These are phyloP conservation scores for Falciphora oryzae DNA, from an alignment of 2,329 filamentous ascomycete genomes.

Conservation along the genomic window DNA sequence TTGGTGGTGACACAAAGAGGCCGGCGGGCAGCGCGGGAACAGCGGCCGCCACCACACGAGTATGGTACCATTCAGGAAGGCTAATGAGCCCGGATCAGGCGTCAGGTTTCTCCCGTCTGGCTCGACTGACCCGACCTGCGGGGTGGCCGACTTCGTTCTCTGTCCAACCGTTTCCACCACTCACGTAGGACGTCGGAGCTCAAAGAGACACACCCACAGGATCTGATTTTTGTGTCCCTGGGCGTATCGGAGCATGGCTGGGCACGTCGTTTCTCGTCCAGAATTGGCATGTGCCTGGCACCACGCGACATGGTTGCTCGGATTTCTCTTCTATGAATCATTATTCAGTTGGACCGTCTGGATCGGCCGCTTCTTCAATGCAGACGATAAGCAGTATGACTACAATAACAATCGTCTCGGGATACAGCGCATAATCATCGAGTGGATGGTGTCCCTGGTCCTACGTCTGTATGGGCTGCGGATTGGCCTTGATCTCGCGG, in stretches of 20 bases:
- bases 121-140: no score
- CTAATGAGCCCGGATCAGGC: neutral
- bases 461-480: slow-evolving; percentile 29
- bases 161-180: neutral
- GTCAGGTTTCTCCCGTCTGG: neutral
- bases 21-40: no score
- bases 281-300: neutral
- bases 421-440: neutral
- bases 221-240: no score
- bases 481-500: slow-evolving; percentile 49
- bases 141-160: neutral
- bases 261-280: no score
- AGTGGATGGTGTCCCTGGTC: neutral
- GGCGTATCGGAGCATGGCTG: neutral
- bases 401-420: neutral
- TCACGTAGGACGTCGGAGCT: neutral
- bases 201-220: no score
- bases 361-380: no score
- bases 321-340: neutral
- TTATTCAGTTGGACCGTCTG: neutral
- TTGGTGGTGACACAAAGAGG: neutral
- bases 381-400: neutral
- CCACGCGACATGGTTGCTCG: no score
- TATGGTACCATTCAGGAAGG: neutral
- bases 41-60: neutral